A percentile compares a stretch with the other conserved stretches of the same genome.
Evolutionary conservation across 208 protist genomes (phyloP).

Genomic region (Trypanosomatidae sp.): DNA sequence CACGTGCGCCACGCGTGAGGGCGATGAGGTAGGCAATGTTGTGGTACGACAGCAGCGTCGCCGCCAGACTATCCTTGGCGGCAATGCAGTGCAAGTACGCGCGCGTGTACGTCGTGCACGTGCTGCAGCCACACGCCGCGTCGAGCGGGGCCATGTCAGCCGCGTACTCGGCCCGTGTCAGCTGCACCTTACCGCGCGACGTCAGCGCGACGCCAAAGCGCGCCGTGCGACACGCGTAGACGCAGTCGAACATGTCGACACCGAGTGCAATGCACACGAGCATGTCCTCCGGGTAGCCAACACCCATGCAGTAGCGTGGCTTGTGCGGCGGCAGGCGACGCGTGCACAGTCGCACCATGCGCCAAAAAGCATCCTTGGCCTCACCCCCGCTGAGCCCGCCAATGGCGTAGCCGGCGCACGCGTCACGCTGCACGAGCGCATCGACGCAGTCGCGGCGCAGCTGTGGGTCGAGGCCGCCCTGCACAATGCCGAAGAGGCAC

Average conservation of each 20-base stretch:
- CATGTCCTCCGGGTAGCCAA: slow-evolving; percentile 97
- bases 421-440: slow-evolving; percentile 88
- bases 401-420: slow-evolving; percentile 97
- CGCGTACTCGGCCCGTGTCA: slow-evolving; percentile 56
- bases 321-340: slow-evolving; percentile 80
- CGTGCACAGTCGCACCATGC: slow-evolving; percentile 88
- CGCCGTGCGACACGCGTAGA: slow-evolving; percentile 97
- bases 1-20: slow-evolving; percentile 83
- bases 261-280: slow-evolving; percentile 97
- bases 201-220: slow-evolving; percentile 93
- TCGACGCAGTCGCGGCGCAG: slow-evolving; percentile 86
- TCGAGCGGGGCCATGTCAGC: slow-evolving; percentile 72
- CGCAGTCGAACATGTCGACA: slow-evolving; percentile 99
- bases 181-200: slow-evolving; percentile 64
- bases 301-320: slow-evolving; percentile 98
- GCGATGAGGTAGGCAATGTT: slow-evolving; percentile 96
- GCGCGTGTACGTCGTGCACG: slow-evolving; percentile 89
- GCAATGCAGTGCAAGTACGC: slow-evolving; percentile 89
- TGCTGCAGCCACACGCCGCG: slow-evolving; percentile 83
- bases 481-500: slow-evolving; percentile 98
- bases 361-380: slow-evolving; percentile 96
- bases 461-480: slow-evolving; percentile 89
- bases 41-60: slow-evolving; percentile 95
- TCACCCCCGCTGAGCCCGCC: slow-evolving; percentile 98
- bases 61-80: slow-evolving; percentile 73